Percentiles rank a stretch among this genome's conserved stretches.
Evolutionary conservation across 1,284 basidiomycete genomes (phyloP).

Genomic region (Blastosporella zonata): DNA sequence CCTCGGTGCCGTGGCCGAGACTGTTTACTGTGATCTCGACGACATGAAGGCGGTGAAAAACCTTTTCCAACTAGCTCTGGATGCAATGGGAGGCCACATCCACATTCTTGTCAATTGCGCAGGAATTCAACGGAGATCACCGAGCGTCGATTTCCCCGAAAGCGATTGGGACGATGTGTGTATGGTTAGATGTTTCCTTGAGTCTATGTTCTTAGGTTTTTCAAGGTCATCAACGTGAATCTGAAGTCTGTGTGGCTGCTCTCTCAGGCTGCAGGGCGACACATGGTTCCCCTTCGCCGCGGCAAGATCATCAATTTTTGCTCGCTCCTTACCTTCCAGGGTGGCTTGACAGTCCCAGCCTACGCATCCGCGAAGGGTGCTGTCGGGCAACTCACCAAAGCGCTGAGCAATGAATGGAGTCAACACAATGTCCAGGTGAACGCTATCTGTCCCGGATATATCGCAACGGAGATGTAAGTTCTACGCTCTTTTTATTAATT

Average conservation of each 20-base stretch:
- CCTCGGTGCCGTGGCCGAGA: conserved; percentile 39
- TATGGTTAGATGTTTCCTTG: background rate
- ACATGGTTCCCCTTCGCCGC: conserved; percentile 73
- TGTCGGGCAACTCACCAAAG: conserved; percentile 80
- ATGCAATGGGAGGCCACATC: conserved; percentile 63
- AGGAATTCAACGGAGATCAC: conserved; percentile 87
- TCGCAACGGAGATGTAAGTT: conserved; percentile 84
- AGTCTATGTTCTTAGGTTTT: conserved; percentile 3
- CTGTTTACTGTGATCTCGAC: conserved; percentile 76
- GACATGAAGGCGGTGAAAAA: conserved; percentile 64
- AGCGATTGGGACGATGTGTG: conserved; percentile 87
- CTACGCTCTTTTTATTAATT: conserved; percentile 5
- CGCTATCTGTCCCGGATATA: conserved; percentile 88
- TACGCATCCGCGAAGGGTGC: conserved; percentile 93
- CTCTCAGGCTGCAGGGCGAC: conserved; percentile 71
- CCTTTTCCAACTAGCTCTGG: conserved; percentile 61
- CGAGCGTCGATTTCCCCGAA: conserved; percentile 81
- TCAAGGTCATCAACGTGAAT: conserved; percentile 73
- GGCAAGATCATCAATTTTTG: conserved; percentile 85
- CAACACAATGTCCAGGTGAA: conserved; percentile 88
- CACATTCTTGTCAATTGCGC: conserved; percentile 93
- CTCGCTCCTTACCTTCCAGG: conserved; percentile 77
- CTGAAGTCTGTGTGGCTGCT: conserved; percentile 78
- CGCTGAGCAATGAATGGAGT: conserved; percentile 65
- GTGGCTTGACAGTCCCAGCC: conserved; percentile 65